Base-by-base conservation (phyloP, 2,329 filamentous ascomycete species). In the Colletotrichum sp. region DNA sequence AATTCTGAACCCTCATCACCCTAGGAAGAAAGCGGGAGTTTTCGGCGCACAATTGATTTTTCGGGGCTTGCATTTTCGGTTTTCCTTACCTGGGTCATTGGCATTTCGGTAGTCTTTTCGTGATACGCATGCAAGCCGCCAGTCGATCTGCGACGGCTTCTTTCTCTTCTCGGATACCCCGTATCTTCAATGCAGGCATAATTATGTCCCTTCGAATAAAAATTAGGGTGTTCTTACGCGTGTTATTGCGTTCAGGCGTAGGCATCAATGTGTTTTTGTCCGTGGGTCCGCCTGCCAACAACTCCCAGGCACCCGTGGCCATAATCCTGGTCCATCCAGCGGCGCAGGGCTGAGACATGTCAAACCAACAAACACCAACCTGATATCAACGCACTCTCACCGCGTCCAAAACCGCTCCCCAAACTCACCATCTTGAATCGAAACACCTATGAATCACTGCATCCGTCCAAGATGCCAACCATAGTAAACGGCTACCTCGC, bases 1-100 rank as follows among this genome's bases (percentile, higher is more conserved):
- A 32, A 43, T 39, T 52, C 43, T 16, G 15, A 28, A 55, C 61
- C 60, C 15, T 18, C 28, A n/a, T n/a, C 48, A 52, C 61, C 30
- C 71, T 71, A 74, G 76, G 76, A 75, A 67, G 70, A 68, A 56
- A 65, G 58, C 58, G 58, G 67, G 74, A 71, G 70, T 62, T 69
- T 39, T 58, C 64, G 70, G 65, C 74, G 65, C 56, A 18, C 39
- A 18, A 12, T 52, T 69, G 28, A 36, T 58, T 61, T 66, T 39
- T 3, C 22, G 18, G 34, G 34, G 12, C 34, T 69, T 48, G n/a
- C 18, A 52, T 39, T 68, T 30, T 25, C 13, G 18, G 25, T 58
- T 16, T 16, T 28, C 32, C n/a, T 36, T 32, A 22, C 18, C 28
- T 67, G 61, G 69, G 55, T 66, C 25, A 52, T 56, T 18, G 70